Evolutionary conservation across 2,329 filamentous ascomycete genomes (phyloP), one percentile per base, ranked within the genome.

Genomic region (Aspergillus hortae): DNA sequence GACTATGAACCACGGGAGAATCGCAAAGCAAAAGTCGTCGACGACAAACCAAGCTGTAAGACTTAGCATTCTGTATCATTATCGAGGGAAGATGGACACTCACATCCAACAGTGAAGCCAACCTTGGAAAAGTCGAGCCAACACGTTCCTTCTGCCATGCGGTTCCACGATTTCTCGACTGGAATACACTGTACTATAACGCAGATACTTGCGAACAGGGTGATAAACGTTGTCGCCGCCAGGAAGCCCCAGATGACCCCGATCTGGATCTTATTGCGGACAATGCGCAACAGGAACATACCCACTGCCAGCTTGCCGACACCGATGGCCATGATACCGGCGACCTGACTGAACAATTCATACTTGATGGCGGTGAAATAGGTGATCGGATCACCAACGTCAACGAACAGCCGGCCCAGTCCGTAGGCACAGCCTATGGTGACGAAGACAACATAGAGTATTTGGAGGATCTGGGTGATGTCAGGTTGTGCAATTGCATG

Each of bases 1-100:
- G 19, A 77, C 68, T 6, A 77, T 65, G 1, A 74, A 63, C 74
- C 76, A 78, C 0, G 76, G 75, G 4, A 77, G 59, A 33, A 60
- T 61, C 2, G 59, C 61, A 49, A 63, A 61, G 17, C 55, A 55
- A 38, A 62, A 58, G 36, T 63, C 60, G 27, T 54, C 57, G 6
- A 54, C 58, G n/a, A 62, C 56, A 14, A 62, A 61, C 58, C 40
- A 42, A 6, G 40, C 40, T 42, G 17, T 4, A 4, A 21, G 40
- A 7, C 40, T 23, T 38, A 23, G 15, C 12, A 4, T 19, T 19
- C 19, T 19, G 19, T 19, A 19, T 19, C 19, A 3, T 3, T 19
- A 19, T 19, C 3, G 19, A 19, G 19, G 27, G 40, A 3, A 4
- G 19, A 14, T 19, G 19, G 30, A 11, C 11, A 54, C 60, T 52